These are phyloP conservation scores for Saturnispora dispora DNA, from an alignment of 805 yeast species.

Conservation along the genomic window DNA sequence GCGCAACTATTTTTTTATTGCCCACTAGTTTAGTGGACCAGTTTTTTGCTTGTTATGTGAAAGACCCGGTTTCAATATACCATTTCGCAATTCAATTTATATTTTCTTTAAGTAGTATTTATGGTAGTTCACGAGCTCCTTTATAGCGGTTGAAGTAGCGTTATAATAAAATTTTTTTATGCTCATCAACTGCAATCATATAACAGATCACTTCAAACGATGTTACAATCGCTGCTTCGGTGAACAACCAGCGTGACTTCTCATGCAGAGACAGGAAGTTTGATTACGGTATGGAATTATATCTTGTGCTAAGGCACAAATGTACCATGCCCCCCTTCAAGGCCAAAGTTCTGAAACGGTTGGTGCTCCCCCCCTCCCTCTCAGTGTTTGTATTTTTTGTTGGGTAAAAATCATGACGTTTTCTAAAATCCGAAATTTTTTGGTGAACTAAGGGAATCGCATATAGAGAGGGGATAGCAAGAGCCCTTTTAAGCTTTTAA, in stretches of 20 bases:
- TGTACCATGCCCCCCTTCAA: too few relatives aligned
- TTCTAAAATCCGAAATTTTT: not conserved
- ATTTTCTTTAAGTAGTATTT: not conserved
- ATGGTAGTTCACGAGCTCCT: not conserved
- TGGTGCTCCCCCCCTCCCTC: not conserved
- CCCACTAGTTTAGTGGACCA: conserved; percentile 36
- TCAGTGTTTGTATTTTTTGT: not conserved
- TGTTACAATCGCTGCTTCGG: too few relatives aligned
- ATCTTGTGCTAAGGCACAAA: too few relatives aligned
- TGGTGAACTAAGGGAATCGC: not conserved
- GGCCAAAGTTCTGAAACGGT: too few relatives aligned
- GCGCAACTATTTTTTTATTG: conserved; percentile 16
- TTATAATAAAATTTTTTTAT: too few relatives aligned
- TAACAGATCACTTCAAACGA: too few relatives aligned
- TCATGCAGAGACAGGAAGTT: too few relatives aligned
- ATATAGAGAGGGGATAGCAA: not conserved
- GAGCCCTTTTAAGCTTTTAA: too few relatives aligned
- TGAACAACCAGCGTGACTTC: too few relatives aligned
- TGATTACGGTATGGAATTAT: too few relatives aligned
- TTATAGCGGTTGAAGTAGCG: not conserved
- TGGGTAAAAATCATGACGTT: not conserved
- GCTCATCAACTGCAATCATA: not conserved
- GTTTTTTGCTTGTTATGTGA: conserved; percentile 36
- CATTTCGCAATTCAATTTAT: conserved; percentile 29
- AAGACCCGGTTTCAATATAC: conserved; percentile 37